These are phyloP conservation scores for Eurotiales sp. DNA, from an alignment of 2,329 filamentous ascomycete genomes.

Conservation along the genomic window DNA sequence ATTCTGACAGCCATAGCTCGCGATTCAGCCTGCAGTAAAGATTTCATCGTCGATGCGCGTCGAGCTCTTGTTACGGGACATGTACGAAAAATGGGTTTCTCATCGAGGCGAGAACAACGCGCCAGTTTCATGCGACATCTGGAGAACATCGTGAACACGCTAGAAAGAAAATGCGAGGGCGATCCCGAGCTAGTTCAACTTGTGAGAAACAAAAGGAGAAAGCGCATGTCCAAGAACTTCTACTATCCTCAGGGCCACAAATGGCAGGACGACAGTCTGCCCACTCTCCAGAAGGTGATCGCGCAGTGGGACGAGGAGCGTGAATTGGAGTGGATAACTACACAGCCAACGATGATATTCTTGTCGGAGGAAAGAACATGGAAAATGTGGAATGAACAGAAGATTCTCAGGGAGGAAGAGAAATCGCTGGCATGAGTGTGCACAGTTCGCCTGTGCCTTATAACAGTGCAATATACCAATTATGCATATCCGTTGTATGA, in stretches of 20 bases:
- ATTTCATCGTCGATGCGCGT: slow-evolving; percentile 33
- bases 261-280: slow-evolving; percentile 10
- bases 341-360: not conserved
- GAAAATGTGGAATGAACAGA: slow-evolving; percentile 17
- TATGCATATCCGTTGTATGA: too few species aligned
- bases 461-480: too few species aligned
- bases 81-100: slow-evolving; percentile 3
- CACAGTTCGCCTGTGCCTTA: too few species aligned
- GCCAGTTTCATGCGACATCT: slow-evolving; percentile 20
- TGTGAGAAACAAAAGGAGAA: not conserved
- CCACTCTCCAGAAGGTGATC: slow-evolving; percentile 16
- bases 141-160: slow-evolving; percentile 17
- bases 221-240: slow-evolving; percentile 3
- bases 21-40: slow-evolving; percentile 25
- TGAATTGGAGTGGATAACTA: slow-evolving; percentile 22
- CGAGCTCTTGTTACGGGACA: slow-evolving; percentile 21
- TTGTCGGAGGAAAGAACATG: slow-evolving; percentile 1
- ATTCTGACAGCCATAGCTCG: slow-evolving; percentile 35
- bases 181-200: slow-evolving; percentile 14
- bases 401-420: not conserved
- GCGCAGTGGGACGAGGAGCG: slow-evolving; percentile 28
- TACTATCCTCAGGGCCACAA: slow-evolving; percentile 11
- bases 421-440: too few species aligned
- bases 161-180: slow-evolving; percentile 23
- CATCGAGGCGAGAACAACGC: not conserved